These are phyloP conservation scores for Torulaspora indica DNA, from an alignment of 805 yeast species.

Conservation along the genomic window DNA sequence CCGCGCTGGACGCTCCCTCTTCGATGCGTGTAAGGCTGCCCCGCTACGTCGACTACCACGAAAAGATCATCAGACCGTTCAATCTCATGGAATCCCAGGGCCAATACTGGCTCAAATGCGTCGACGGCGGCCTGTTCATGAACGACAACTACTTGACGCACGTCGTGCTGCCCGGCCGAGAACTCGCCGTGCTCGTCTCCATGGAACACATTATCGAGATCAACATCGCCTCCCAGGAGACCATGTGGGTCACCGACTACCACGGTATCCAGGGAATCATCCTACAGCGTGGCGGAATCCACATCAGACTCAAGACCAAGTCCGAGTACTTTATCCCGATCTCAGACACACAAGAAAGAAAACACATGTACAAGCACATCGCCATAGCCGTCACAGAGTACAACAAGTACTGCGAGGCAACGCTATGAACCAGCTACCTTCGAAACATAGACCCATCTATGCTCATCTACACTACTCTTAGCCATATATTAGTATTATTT, in stretches of 20 bases:
- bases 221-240: constrained; percentile 52
- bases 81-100: constrained; percentile 86
- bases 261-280: constrained; percentile 64
- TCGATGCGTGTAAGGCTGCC: constrained; percentile 80
- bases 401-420: constrained; percentile 63
- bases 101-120: constrained; percentile 81
- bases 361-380: constrained; percentile 64
- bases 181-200: constrained; percentile 70
- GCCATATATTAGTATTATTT: too few relatives aligned
- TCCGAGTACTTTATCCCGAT: constrained; percentile 78
- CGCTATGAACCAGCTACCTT: constrained; percentile 19
- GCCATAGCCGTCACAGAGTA: constrained; percentile 76
- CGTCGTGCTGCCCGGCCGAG: constrained; percentile 74
- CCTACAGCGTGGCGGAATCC: constrained; percentile 74
- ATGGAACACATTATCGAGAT: constrained; percentile 64
- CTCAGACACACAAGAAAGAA: constrained; percentile 58
- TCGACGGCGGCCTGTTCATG: constrained; percentile 73
- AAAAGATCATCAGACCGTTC: constrained; percentile 70
- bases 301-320: constrained; percentile 53
- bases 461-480: too few relatives aligned
- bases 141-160: constrained; percentile 82
- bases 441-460: too few relatives aligned
- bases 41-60: constrained; percentile 58
- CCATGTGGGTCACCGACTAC: constrained; percentile 69
- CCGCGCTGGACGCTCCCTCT: constrained; percentile 76